phyloP scores from a whole-genome alignment of 768 basidiomycete genomes.

The Suillus weaverae region DNA sequence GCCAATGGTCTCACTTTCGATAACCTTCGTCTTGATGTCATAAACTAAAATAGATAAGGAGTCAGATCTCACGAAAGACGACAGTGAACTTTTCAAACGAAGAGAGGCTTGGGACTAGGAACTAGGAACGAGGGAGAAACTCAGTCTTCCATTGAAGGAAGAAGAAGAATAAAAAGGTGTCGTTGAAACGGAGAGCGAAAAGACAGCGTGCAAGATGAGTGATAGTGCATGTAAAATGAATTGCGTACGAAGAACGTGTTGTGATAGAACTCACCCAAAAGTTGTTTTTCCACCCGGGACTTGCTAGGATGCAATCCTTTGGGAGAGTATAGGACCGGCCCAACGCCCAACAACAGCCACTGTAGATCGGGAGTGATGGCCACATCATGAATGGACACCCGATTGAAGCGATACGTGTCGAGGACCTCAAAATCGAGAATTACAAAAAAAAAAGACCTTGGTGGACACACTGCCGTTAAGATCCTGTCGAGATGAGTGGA shows the following conservation, averaged over 20 bases:
- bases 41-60: slow-evolving; percentile 45
- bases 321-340: slow-evolving; percentile 62
- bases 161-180: too few relatives aligned
- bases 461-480: slow-evolving; percentile 51
- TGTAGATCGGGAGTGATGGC: slow-evolving; percentile 66
- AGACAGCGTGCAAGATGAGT: too few relatives aligned
- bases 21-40: slow-evolving; percentile 60
- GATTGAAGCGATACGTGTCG: slow-evolving; percentile 57
- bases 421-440: slow-evolving; percentile 40
- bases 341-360: slow-evolving; percentile 67
- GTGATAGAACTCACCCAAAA: slow-evolving; percentile 51
- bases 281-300: slow-evolving; percentile 69
- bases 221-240: too few relatives aligned
- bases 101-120: too few relatives aligned
- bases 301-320: slow-evolving; percentile 67
- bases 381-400: slow-evolving; percentile 68
- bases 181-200: too few relatives aligned
- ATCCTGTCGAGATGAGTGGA: slow-evolving; percentile 39
- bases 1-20: slow-evolving; percentile 50
- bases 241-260: too few relatives aligned
- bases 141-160: too few relatives aligned
- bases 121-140: too few relatives aligned
- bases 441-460: not conserved
- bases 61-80: not conserved
- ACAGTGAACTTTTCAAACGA: not conserved